These are phyloP conservation scores for Stylosanthes scabra DNA, from an alignment of 331 rosid species.

Conservation along the genomic window DNA sequence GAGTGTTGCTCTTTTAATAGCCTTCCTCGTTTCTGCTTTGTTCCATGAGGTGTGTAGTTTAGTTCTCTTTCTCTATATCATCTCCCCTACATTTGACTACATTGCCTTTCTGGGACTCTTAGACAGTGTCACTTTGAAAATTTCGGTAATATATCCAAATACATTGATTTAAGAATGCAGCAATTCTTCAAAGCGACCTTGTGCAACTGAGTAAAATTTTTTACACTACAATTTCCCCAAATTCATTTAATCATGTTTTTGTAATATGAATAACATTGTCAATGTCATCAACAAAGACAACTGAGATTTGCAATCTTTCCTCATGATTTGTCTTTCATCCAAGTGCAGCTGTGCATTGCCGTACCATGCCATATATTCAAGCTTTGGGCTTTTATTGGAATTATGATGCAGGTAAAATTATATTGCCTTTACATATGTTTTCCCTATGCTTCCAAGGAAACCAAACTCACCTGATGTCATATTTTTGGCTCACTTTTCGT, in stretches of 20 bases:
- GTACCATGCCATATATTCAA: slow-evolving; percentile 98
- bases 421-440: neutral
- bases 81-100: neutral
- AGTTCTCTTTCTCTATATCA: slow-evolving; percentile 16
- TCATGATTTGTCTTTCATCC: slow-evolving; percentile 30
- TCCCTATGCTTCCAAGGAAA: neutral
- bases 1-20: slow-evolving; percentile 71
- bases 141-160: too few relatives aligned
- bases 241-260: slow-evolving; percentile 9
- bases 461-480: slow-evolving; percentile 21
- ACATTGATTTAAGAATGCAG: too few relatives aligned
- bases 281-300: slow-evolving; percentile 11
- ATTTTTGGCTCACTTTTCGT: slow-evolving; percentile 30
- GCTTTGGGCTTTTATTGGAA: slow-evolving; percentile 91
- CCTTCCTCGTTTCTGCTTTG: slow-evolving; percentile 87
- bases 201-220: neutral
- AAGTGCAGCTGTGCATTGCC: slow-evolving; percentile 85
- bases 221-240: neutral
- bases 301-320: slow-evolving; percentile 19
- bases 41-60: slow-evolving; percentile 85
- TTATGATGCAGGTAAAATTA: slow-evolving; percentile 79
- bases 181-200: too few relatives aligned
- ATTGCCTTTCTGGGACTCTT: neutral
- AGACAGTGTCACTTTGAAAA: too few relatives aligned
- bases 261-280: slow-evolving; percentile 27